Evolutionary conservation across 139 green algal species (phyloP), one percentile per base, ranked within the genome.

Genomic region (Chara braunii): DNA sequence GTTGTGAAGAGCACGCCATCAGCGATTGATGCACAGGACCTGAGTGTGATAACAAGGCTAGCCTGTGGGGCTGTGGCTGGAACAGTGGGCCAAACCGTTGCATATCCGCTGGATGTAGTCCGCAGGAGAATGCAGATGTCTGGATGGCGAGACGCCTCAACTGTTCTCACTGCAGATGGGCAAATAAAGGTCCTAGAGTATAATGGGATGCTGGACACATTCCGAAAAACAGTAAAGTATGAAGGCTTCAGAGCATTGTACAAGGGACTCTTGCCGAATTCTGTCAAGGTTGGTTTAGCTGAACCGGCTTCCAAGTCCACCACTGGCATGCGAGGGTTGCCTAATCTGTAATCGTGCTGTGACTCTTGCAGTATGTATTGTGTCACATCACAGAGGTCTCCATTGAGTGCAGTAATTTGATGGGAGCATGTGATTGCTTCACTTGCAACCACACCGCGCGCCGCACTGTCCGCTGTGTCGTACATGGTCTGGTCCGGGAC

Each of bases 101-200:
- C 92, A 1, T 99, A 96, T 74, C 92, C 92, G 1, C 94, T 99
- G 69, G 92, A 99, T 68, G 92, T 99, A 6, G 86, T 89, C 18
- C 79, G 92, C 22, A 61, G 92, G 58, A 70, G 92, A 43, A 65
- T 98, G 73, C 92, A 98, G 83, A 89, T 97, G 50, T 37, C 51
- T 11, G 77, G 74, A 6, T 79, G 74, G 66, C 53, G 55, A 34
- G 28, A 62, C 51, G 59, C 59, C 18, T 32, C 56, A 3, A n/a
- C 12, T 32, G 64, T 22, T 18, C 3, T 68, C 88, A 56, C 65
- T 95, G 72, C 92, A 95, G 82, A 89, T 95, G 48, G 40, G 18
- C 36, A 84, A 84, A 51, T 48, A 79, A 26, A 84, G 82, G n/a
- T 35, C 7, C 74, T 94, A 22, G 74, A 60, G 24, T 98, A 99